Evolutionary conservation across 2,329 filamentous ascomycete species (phyloP), one percentile per base, ranked within the genome.

Genomic region (Graphilbum ipis-grandicollis): DNA sequence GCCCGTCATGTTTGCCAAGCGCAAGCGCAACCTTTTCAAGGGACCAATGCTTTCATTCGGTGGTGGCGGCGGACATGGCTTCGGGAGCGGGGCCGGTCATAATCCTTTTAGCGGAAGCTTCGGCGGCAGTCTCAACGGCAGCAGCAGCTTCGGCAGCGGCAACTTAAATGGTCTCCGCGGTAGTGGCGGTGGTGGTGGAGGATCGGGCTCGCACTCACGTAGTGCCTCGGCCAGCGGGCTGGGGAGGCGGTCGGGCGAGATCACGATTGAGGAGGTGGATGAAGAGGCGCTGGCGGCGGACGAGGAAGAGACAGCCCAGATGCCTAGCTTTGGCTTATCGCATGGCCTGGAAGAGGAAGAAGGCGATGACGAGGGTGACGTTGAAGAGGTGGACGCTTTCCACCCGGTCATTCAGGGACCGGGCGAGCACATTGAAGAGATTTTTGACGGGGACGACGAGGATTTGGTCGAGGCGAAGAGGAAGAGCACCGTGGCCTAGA

Each of bases 21-120:
- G 82, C 40, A 92, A 88, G 58, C 70, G 79, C 40, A 83, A 74
- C 39, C 55, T 86, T 2, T 90, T 92, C 61, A 88, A 88, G 52
- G 83, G 83, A 0, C 83, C 83, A 0, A 75, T 74, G 55, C 58
- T 79, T 22, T 68, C 69, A 44, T 60, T 75, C 33, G 63, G 62
- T 37, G 58, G 50, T n/a, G 31, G 39, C 14, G 38, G 39, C 13
- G n/a, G n/a, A n/a, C n/a, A n/a, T n/a, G n/a, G n/a, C n/a, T n/a
- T n/a, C n/a, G n/a, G n/a, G n/a, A n/a, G n/a, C n/a, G n/a, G n/a
- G n/a, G n/a, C n/a, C n/a, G n/a, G n/a, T n/a, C n/a, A n/a, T n/a
- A n/a, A n/a, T n/a, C n/a, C n/a, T n/a, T n/a, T n/a, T n/a, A n/a
- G n/a, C n/a, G n/a, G n/a, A n/a, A n/a, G n/a, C n/a, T n/a, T n/a